Conservation (phyloP, 768 basidiomycete species). For the Austroboletus eburneus region DNA sequence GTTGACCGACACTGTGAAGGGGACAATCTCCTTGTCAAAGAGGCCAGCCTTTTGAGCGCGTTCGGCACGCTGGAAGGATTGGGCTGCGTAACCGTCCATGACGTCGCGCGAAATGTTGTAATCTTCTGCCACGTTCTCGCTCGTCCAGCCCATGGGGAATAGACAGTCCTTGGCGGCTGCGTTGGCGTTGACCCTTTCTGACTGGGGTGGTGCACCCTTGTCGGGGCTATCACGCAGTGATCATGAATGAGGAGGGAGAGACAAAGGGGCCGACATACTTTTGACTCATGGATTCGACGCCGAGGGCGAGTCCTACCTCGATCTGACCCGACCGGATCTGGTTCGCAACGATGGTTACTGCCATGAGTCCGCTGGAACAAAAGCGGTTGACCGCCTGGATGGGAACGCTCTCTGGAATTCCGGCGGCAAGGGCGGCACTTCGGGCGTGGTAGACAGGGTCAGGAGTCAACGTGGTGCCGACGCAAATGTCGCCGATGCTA, state of each 20-base stretch:
- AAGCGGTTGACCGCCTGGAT: constrained; percentile 74
- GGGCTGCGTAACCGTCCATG: constrained; percentile 71
- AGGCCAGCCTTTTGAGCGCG: constrained; percentile 62
- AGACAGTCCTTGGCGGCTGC: constrained; percentile 55
- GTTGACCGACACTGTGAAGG: constrained; percentile 62
- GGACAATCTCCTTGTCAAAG: constrained; percentile 69
- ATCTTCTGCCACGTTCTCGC: constrained; percentile 78
- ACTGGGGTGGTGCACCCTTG: constrained; percentile 53
- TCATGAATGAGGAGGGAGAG: not conserved
- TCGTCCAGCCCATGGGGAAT: constrained; percentile 86
- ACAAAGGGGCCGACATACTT: constrained; percentile 41
- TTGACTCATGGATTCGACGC: constrained; percentile 84
- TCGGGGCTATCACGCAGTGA: constrained; percentile 48
- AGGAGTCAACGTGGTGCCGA: constrained; percentile 70
- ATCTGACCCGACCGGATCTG: constrained; percentile 76
- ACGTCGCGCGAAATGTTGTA: constrained; percentile 68
- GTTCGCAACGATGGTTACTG: constrained; percentile 71
- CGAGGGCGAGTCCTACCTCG: constrained; percentile 73
- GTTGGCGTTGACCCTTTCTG: constrained; percentile 56
- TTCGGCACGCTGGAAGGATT: constrained; percentile 78
- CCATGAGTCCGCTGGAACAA: constrained; percentile 86
- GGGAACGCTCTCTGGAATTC: constrained; percentile 74
- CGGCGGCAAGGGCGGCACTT: constrained; percentile 72
- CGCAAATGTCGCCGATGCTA: constrained; percentile 71
- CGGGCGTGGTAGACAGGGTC: constrained; percentile 68